Evolutionary conservation across 805 yeast species (phyloP).

Genomic region (Yamadazyma nakazawae): DNA sequence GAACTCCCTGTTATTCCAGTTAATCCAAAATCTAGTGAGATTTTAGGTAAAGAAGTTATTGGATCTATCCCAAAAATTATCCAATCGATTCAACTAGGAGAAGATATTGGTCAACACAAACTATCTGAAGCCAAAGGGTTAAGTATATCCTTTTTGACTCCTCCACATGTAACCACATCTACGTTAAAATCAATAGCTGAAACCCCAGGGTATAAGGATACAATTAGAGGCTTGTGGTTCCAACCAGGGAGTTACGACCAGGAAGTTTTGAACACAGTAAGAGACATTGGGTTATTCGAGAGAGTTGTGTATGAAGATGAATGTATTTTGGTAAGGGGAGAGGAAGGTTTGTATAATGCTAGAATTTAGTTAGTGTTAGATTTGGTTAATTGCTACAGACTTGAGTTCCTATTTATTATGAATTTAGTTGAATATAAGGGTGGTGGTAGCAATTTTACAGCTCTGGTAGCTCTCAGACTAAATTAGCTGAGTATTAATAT

Average conservation of each 20-base stretch:
- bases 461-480: too few species aligned
- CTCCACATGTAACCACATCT: slow-evolving; percentile 54
- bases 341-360: slow-evolving; percentile 40
- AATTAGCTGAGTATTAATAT: not conserved
- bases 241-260: slow-evolving; percentile 77
- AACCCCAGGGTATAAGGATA: slow-evolving; percentile 34
- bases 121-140: slow-evolving; percentile 39
- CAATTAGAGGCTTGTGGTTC: slow-evolving; percentile 67
- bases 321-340: slow-evolving; percentile 74
- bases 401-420: not conserved
- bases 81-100: slow-evolving; percentile 16
- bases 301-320: slow-evolving; percentile 48
- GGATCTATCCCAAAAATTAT: slow-evolving; percentile 28
- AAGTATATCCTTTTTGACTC: slow-evolving; percentile 70
- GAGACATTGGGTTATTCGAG: slow-evolving; percentile 29
- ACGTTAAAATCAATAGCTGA: slow-evolving; percentile 37
- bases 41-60: slow-evolving; percentile 44
- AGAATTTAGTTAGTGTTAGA: slow-evolving; percentile 12
- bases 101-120: slow-evolving; percentile 23
- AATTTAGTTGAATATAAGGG: too few species aligned
- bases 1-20: slow-evolving; percentile 61
- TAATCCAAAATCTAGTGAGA: slow-evolving; percentile 52
- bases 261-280: slow-evolving; percentile 45
- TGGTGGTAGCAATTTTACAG: too few species aligned
- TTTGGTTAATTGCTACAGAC: not conserved